Percentiles rank a stretch among this genome's conserved stretches.
These are phyloP conservation scores for Fusarium avenaceum DNA, from an alignment of 2,329 filamentous ascomycete genomes.

Conservation along the genomic window DNA sequence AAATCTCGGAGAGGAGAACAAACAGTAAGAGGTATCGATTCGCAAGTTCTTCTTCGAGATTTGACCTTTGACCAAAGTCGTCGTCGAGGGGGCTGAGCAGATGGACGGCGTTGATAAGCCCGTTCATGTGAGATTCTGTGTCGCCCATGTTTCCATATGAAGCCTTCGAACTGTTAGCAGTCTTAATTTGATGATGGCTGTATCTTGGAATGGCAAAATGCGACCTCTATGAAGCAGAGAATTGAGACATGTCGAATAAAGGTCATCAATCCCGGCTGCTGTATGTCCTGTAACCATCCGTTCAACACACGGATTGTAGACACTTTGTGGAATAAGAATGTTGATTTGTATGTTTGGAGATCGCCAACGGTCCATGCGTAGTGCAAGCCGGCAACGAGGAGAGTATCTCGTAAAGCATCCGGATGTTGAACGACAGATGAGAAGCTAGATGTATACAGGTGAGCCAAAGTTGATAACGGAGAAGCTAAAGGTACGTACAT, in stretches of 20 bases:
- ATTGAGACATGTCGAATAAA: constrained; percentile 41
- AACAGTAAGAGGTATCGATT: constrained; percentile 44
- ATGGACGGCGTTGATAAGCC: constrained; percentile 34
- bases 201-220: too few relatives aligned
- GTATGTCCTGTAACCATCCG: constrained; percentile 28
- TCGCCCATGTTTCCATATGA: constrained; percentile 36
- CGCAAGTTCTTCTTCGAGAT: constrained; percentile 39
- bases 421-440: constrained; percentile 36
- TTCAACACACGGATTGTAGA: constrained; percentile 38
- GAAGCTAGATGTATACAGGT: background rate
- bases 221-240: constrained; percentile 40
- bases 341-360: constrained; percentile 33
- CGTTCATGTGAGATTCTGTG: constrained; percentile 42
- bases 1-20: background rate
- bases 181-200: accelerated
- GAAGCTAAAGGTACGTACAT: constrained; percentile 1
- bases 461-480: accelerated
- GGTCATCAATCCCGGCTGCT: constrained; percentile 24
- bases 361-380: constrained; percentile 45
- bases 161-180: constrained; percentile 2
- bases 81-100: constrained; percentile 28
- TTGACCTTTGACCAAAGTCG: background rate
- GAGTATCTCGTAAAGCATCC: constrained; percentile 39
- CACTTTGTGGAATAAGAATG: constrained; percentile 44
- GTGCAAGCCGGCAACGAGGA: constrained; percentile 39